phyloP scores from a whole-genome alignment of 768 basidiomycete species.

The Tylopilus vinaceipallidus region DNA sequence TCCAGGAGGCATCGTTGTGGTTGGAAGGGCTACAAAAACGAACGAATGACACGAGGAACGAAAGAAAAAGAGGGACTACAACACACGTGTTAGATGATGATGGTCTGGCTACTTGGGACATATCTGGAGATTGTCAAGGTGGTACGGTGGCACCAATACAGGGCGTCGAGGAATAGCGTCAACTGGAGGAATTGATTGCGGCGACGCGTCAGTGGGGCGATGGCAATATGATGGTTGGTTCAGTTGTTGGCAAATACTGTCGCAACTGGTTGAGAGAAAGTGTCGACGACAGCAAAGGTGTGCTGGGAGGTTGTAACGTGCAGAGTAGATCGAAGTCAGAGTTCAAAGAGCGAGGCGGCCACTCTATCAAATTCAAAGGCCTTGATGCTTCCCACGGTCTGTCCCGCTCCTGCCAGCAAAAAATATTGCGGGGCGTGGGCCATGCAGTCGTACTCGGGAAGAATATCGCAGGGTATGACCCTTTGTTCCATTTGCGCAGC shows the following conservation, averaged over 20 bases:
- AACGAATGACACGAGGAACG: conserved; percentile 1
- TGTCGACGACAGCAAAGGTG: conserved; percentile 13
- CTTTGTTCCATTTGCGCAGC: not conserved
- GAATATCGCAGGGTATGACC: not conserved
- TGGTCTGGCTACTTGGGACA: conserved; percentile 33
- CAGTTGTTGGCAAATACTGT: conserved; percentile 10
- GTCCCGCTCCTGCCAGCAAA: not conserved
- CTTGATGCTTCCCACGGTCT: conserved; percentile 25
- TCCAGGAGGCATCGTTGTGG: conserved; percentile 53
- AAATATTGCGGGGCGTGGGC: not conserved
- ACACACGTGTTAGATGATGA: conserved; percentile 33
- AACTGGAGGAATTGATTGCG: conserved; percentile 19
- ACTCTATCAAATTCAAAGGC: conserved; percentile 28
- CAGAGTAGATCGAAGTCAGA: conserved; percentile 30
- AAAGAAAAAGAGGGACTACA: not conserved
- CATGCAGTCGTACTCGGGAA: not conserved
- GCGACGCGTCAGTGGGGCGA: conserved; percentile 23
- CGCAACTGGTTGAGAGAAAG: conserved; percentile 10
- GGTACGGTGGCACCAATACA: conserved; percentile 9
- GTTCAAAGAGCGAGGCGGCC: conserved; percentile 25
- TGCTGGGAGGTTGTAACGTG: conserved; percentile 11
- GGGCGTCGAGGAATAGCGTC: conserved; percentile 12
- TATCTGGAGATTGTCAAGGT: conserved; percentile 16
- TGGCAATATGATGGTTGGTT: conserved; percentile 15
- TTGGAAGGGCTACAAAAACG: conserved; percentile 25